These are phyloP conservation scores for Aspergillus kassunensis DNA, from an alignment of 495 filamentous ascomycete species.

Conservation along the genomic window DNA sequence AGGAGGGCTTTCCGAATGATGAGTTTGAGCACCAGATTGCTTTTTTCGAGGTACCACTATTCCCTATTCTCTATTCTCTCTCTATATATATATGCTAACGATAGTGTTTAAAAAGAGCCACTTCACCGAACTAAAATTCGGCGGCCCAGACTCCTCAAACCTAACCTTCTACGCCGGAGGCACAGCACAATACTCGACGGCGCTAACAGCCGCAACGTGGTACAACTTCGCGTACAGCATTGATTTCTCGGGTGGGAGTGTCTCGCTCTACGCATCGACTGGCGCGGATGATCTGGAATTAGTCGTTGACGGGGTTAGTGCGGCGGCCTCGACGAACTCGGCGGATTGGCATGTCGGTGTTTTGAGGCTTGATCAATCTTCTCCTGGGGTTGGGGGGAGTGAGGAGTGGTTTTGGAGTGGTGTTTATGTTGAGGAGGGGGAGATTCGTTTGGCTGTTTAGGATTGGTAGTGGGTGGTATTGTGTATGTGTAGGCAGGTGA, in stretches of 20 bases:
- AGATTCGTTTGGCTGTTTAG: constrained; percentile 2
- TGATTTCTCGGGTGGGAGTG: constrained; percentile 55
- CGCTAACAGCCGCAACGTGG: constrained; percentile 56
- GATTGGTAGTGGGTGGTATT: no score
- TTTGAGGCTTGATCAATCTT: constrained; percentile 58
- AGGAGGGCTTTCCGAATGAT: constrained; percentile 55
- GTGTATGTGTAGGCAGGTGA: no score
- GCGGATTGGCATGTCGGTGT: constrained; percentile 73
- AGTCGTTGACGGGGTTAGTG: constrained; percentile 53
- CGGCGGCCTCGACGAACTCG: constrained; percentile 61
- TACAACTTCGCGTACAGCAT: constrained; percentile 68
- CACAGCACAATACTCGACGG: constrained; percentile 47
- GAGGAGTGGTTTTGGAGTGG: constrained; percentile 75
- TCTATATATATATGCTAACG: not conserved
- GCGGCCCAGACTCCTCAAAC: constrained; percentile 52
- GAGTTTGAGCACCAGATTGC: constrained; percentile 69
- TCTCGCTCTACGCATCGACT: constrained; percentile 67
- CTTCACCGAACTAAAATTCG: constrained; percentile 74
- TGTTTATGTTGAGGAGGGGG: constrained; percentile 61
- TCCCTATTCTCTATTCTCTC: not conserved
- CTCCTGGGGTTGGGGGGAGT: constrained; percentile 36
- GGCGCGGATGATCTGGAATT: constrained; percentile 53
- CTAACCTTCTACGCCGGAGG: constrained; percentile 54
- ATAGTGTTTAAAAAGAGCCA: constrained; percentile 48
- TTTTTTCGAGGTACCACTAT: constrained; percentile 60